phyloP scores from a whole-genome alignment of 306 rosid genomes.

The Biancaea sappan region DNA sequence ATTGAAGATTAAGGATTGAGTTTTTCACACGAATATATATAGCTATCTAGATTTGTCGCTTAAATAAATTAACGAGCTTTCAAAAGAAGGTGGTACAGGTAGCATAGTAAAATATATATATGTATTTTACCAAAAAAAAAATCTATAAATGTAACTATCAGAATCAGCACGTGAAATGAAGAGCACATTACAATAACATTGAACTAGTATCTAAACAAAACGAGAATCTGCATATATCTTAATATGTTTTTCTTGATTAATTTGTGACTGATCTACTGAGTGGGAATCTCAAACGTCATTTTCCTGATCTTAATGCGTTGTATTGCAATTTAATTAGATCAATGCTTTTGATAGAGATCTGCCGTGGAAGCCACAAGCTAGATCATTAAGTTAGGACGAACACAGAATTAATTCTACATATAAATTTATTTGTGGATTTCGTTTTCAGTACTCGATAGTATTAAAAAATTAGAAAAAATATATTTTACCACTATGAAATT shows the following conservation, averaged over 20 bases:
- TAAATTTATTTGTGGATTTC: neutral
- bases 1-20: too few species aligned
- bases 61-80: too few species aligned
- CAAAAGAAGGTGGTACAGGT: too few species aligned
- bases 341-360: constrained; percentile 11
- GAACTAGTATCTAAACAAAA: neutral
- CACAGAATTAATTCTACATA: too few species aligned
- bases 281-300: constrained; percentile 23
- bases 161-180: neutral
- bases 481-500: too few species aligned
- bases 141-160: too few species aligned
- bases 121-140: too few species aligned
- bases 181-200: neutral
- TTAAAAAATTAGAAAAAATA: too few species aligned
- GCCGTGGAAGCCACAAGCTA: constrained; percentile 38
- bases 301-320: neutral
- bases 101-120: too few species aligned
- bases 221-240: neutral
- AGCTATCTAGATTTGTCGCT: too few species aligned
- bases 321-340: neutral
- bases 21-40: too few species aligned
- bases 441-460: too few species aligned
- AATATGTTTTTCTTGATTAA: neutral
- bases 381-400: neutral
- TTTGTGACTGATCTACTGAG: neutral